These are phyloP conservation scores for Mrakia gelida DNA, from an alignment of 768 basidiomycete genomes.

Conservation along the genomic window DNA sequence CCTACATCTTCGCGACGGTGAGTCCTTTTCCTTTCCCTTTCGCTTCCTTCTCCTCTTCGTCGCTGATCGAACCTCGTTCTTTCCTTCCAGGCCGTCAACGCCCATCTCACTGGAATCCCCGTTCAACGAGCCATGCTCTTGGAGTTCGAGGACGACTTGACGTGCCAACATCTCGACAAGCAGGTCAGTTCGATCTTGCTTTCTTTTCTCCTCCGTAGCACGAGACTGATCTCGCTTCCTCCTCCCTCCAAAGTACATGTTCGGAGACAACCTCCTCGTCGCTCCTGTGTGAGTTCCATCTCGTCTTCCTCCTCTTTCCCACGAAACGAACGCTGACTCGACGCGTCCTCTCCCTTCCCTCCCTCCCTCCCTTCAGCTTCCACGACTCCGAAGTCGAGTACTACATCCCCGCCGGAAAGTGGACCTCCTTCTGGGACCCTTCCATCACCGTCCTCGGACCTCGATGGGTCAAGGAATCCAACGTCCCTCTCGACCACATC, in stretches of 20 bases:
- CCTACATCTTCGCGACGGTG: conserved; percentile 53
- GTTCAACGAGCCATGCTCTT: conserved; percentile 44
- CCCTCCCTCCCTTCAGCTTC: conserved; percentile 32
- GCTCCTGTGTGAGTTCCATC: conserved; percentile 37
- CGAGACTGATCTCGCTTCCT: neutral
- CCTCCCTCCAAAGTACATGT: conserved; percentile 36
- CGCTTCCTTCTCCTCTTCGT: too few species aligned
- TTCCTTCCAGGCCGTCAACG: conserved; percentile 43
- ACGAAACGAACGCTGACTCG: neutral
- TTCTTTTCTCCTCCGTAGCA: conserved; percentile 25
- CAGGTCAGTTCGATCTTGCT: conserved; percentile 28
- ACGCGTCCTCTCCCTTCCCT: neutral
- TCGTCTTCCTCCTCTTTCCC: neutral
- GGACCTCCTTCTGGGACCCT: conserved; percentile 48
- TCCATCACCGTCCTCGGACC: conserved; percentile 58
- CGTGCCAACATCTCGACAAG: conserved; percentile 41
- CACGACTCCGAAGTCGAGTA: conserved; percentile 38
- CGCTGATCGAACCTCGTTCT: conserved; percentile 44
- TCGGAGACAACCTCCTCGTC: conserved; percentile 43
- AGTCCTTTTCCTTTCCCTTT: conserved; percentile 16
- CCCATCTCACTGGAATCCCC: conserved; percentile 41
- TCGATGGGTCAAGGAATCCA: conserved; percentile 57
- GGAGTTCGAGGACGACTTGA: conserved; percentile 44
- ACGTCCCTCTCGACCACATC: conserved; percentile 60
- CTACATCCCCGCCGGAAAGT: conserved; percentile 43